Percentiles rank a stretch among this genome's conserved stretches.
These are phyloP conservation scores for thale cress (Arabidopsis thaliana) DNA, from an alignment of 345 rosid species.

Conservation along the genomic window DNA sequence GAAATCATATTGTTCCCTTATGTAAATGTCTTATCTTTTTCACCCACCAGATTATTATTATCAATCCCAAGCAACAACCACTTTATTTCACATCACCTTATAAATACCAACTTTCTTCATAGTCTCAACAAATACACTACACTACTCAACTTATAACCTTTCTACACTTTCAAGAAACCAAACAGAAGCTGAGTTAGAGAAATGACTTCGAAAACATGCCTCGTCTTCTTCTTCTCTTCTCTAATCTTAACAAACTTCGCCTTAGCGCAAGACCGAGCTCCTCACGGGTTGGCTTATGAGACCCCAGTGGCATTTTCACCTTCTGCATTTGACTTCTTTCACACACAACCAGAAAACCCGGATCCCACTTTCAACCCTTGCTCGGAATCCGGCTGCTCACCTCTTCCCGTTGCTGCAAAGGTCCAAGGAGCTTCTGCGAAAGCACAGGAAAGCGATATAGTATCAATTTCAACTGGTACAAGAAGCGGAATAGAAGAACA, in stretches of 20 bases:
- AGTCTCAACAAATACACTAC: conserved; percentile 39
- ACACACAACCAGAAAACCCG: conserved; percentile 57
- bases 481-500: conserved; percentile 46
- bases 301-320: conserved; percentile 79
- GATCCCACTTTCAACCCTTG: conserved; percentile 42
- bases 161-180: conserved; percentile 25
- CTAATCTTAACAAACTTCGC: conserved; percentile 47
- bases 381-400: conserved; percentile 54
- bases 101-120: conserved; percentile 51
- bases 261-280: conserved; percentile 77
- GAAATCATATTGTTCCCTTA: conserved; percentile 61
- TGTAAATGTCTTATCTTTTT: conserved; percentile 36
- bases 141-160: conserved; percentile 25
- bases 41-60: conserved; percentile 40
- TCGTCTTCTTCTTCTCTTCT: conserved; percentile 50
- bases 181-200: conserved; percentile 21
- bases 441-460: conserved; percentile 45
- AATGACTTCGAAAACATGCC: conserved; percentile 50
- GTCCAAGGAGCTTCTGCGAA: conserved; percentile 45
- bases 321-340: conserved; percentile 82
- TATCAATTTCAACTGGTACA: conserved; percentile 40
- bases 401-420: conserved; percentile 69
- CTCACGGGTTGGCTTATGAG: conserved; percentile 79
- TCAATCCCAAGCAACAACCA: conserved; percentile 60
- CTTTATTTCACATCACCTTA: conserved; percentile 49